Evolutionary conservation across 2,329 filamentous ascomycete species (phyloP).

Genomic region (Aureobasidium pullulans): DNA sequence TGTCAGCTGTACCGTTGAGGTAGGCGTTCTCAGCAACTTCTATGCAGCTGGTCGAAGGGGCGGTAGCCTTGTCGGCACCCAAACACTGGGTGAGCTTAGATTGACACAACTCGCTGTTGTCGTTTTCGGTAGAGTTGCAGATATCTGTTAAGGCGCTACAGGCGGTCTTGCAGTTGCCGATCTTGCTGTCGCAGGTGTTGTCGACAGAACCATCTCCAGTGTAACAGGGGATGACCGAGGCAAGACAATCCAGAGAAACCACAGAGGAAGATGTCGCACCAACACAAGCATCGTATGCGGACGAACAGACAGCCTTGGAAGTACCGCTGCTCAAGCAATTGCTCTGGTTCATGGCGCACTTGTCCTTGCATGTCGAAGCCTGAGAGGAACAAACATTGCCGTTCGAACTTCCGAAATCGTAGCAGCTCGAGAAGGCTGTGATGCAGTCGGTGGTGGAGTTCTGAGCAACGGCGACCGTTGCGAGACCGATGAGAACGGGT

Average conservation of each 20-base stretch:
- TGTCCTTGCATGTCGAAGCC: background rate
- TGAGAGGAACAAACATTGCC: background rate
- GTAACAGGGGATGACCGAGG: background rate
- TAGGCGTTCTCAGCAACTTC: background rate
- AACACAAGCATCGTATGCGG: background rate
- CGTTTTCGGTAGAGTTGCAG: background rate
- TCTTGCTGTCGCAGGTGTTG: background rate
- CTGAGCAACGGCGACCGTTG: slow-evolving; percentile 7
- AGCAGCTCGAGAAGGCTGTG: background rate
- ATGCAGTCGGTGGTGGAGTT: background rate
- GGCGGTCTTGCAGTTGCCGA: background rate
- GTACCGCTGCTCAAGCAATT: background rate
- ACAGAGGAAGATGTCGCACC: background rate
- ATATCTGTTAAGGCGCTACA: background rate
- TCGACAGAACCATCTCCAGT: background rate
- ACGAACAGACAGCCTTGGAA: background rate
- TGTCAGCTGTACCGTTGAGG: background rate
- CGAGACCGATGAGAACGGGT: background rate
- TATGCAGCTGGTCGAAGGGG: background rate
- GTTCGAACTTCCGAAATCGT: background rate
- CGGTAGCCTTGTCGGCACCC: background rate
- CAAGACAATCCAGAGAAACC: background rate
- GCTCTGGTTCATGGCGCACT: background rate
- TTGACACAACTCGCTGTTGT: background rate
- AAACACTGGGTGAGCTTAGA: background rate